These are phyloP conservation scores for Pleurotus platypus DNA, from an alignment of 768 basidiomycete species.

Conservation along the genomic window DNA sequence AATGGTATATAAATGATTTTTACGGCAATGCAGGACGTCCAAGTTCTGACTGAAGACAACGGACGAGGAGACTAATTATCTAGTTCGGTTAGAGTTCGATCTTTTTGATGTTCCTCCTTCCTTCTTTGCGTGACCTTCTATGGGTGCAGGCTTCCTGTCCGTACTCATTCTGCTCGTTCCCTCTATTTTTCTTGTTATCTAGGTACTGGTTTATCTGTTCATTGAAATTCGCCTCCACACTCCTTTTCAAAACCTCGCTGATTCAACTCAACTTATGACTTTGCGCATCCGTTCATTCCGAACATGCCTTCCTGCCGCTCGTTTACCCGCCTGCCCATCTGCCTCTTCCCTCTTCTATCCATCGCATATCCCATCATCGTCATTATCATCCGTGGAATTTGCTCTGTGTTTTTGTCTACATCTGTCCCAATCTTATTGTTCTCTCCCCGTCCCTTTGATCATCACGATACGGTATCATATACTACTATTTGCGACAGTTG, in stretches of 20 bases:
- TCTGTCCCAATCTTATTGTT: not conserved
- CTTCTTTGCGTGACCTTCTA: not conserved
- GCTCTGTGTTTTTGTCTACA: not conserved
- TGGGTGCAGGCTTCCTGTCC: not conserved
- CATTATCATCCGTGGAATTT: not conserved
- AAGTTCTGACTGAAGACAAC: not conserved
- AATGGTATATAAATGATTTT: not conserved
- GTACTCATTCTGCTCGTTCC: not conserved
- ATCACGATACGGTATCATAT: constrained; percentile 1
- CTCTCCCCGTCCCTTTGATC: not conserved
- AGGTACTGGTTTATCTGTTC: too few relatives aligned
- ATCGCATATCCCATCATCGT: not conserved
- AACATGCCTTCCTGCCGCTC: not conserved
- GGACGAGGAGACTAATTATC: constrained; percentile 7
- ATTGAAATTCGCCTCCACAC: too few relatives aligned
- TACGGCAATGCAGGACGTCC: not conserved
- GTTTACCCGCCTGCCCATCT: not conserved
- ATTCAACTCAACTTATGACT: too few relatives aligned
- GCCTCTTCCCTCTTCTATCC: not conserved
- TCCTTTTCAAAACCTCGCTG: too few relatives aligned
- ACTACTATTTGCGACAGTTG: not conserved
- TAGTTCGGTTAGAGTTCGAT: constrained; percentile 1
- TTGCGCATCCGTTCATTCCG: not conserved
- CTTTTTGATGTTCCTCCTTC: constrained; percentile 1
- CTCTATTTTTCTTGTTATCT: too few relatives aligned